Percentiles rank a stretch among this genome's conserved stretches.
Evolutionary conservation across 345 rosid species (phyloP).

Genomic region (Pistacia integerrima): DNA sequence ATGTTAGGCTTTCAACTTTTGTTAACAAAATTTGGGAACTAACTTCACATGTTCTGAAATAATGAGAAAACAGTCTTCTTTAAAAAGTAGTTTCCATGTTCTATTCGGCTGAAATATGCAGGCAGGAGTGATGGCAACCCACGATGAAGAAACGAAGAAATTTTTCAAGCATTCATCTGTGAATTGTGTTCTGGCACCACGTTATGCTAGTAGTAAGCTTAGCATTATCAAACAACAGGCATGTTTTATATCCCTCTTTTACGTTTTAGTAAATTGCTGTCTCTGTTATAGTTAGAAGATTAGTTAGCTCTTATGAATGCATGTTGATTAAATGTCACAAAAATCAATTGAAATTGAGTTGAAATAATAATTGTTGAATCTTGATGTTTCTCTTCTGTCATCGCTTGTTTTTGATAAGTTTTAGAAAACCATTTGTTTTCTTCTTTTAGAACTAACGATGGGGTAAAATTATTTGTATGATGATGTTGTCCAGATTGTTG

Average conservation of each 20-base stretch:
- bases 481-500: constrained; percentile 65
- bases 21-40: no score
- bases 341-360: neutral
- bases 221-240: constrained; percentile 81
- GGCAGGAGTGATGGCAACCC: constrained; percentile 89
- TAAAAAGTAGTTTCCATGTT: no score
- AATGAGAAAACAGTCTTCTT: no score
- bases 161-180: constrained; percentile 97
- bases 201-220: constrained; percentile 86
- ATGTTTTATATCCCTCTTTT: constrained; percentile 23
- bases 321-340: neutral
- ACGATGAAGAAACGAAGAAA: constrained; percentile 87
- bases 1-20: no score
- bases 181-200: constrained; percentile 84
- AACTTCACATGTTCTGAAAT: no score
- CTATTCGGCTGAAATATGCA: constrained; percentile 31
- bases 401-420: neutral
- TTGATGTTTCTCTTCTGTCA: neutral
- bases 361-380: neutral
- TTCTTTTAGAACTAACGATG: neutral
- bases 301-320: neutral
- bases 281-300: neutral
- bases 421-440: no score
- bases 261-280: neutral
- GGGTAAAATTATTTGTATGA: constrained; percentile 21